These are phyloP conservation scores for Bombardia bombarda DNA, from an alignment of 495 filamentous ascomycete genomes.

Conservation along the genomic window DNA sequence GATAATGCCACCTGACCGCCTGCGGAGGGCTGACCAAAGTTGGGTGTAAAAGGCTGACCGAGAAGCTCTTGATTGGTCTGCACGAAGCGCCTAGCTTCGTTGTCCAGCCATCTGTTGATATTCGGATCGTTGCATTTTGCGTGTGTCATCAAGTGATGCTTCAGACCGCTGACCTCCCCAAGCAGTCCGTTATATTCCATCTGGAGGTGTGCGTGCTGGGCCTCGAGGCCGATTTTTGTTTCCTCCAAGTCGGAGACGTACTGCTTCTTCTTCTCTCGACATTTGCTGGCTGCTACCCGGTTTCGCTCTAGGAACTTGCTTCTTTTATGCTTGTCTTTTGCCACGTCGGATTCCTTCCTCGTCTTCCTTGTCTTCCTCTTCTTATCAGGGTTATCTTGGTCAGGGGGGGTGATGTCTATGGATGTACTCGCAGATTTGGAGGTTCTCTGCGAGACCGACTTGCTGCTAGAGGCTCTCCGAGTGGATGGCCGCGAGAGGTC, in stretches of 20 bases:
- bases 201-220: conserved; percentile 25
- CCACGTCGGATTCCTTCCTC: conserved; percentile 6
- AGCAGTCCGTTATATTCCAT: conserved; percentile 31
- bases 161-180: conserved; percentile 44
- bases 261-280: conserved; percentile 79
- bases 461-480: conserved; percentile 16
- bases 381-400: conserved; percentile 10
- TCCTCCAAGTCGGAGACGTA: conserved; percentile 55
- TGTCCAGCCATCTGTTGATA: conserved; percentile 39
- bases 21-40: conserved; percentile 11
- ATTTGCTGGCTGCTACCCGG: conserved; percentile 77
- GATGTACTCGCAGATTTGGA: conserved; percentile 13
- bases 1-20: neutral
- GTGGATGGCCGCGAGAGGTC: conserved; percentile 13
- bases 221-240: conserved; percentile 31
- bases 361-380: conserved; percentile 11
- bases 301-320: conserved; percentile 67
- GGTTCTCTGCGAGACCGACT: conserved; percentile 13
- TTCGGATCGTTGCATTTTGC: conserved; percentile 48
- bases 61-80: conserved; percentile 24
- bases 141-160: conserved; percentile 52
- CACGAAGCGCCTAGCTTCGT: conserved; percentile 34
- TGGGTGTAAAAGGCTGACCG: conserved; percentile 17
- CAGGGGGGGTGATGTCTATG: conserved; percentile 19
- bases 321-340: conserved; percentile 23